Evolutionary conservation across 805 yeast species (phyloP).

Genomic region (Henningerozyma blattae): DNA sequence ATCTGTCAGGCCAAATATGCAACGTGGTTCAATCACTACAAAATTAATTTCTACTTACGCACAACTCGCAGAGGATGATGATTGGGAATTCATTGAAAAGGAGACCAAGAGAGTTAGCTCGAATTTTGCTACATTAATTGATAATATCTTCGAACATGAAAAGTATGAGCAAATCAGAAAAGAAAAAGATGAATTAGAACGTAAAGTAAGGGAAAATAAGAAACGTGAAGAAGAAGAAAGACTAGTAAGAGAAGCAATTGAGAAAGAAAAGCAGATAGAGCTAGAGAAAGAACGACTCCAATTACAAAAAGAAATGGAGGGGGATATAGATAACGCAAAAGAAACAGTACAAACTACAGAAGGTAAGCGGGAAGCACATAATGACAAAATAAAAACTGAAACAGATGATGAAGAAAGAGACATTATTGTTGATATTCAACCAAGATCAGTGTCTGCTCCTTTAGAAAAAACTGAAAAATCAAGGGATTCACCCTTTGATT

Average conservation of each 20-base stretch:
- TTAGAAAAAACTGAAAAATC: conserved; percentile 17
- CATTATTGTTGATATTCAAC: conserved; percentile 1
- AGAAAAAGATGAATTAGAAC: conserved; percentile 32
- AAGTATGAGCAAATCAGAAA: conserved; percentile 45
- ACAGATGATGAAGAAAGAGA: conserved; percentile 6
- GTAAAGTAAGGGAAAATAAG: conserved; percentile 34
- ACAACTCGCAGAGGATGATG: conserved; percentile 48
- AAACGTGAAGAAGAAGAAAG: conserved; percentile 34
- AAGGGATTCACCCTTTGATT: conserved; percentile 5
- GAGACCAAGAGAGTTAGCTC: conserved; percentile 68
- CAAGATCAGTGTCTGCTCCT: conserved; percentile 31
- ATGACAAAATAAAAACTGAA: conserved; percentile 1
- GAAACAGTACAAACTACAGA: conserved; percentile 7
- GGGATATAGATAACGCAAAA: conserved; percentile 13
- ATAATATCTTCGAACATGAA: conserved; percentile 64
- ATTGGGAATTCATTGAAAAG: conserved; percentile 58
- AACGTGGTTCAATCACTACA: conserved; percentile 62
- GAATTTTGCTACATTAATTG: conserved; percentile 68
- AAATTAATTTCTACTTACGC: conserved; percentile 65
- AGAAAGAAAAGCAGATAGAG: conserved; percentile 10
- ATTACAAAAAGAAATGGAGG: conserved; percentile 20
- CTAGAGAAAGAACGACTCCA: conserved; percentile 6
- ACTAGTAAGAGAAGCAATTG: conserved; percentile 16
- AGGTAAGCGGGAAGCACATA: no score
- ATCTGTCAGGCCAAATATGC: conserved; percentile 30